These are phyloP conservation scores for Stemphylium vesicarium DNA, from an alignment of 2,329 filamentous ascomycete genomes.

Conservation along the genomic window DNA sequence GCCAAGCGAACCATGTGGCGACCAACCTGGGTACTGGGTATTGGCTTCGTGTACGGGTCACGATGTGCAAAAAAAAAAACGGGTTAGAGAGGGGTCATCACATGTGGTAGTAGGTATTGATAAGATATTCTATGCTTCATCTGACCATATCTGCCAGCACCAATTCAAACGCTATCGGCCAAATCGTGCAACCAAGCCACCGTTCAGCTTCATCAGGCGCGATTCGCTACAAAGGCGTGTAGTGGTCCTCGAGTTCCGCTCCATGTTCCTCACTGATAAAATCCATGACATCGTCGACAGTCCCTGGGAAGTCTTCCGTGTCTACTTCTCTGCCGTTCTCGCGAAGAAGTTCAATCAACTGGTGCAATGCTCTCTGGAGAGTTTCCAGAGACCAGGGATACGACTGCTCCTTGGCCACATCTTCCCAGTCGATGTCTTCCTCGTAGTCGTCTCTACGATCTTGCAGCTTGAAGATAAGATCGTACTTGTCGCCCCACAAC, in stretches of 20 bases:
- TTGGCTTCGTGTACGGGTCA: conserved; percentile 1
- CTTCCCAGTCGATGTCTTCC: conserved; percentile 47
- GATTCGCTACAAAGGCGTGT: not conserved
- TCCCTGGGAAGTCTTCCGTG: conserved; percentile 6
- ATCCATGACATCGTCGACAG: conserved; percentile 30
- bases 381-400: conserved; percentile 26
- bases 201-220: not conserved
- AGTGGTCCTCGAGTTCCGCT: conserved; percentile 21
- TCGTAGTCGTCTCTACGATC: conserved; percentile 23
- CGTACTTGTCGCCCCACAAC: conserved; percentile 51
- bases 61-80: not conserved
- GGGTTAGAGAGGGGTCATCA: not conserved
- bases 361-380: conserved; percentile 28
- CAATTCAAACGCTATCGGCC: not conserved
- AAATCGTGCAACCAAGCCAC: not conserved
- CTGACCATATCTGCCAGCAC: not conserved
- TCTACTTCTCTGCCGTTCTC: conserved; percentile 9
- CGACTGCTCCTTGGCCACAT: conserved; percentile 4
- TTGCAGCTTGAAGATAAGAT: conserved; percentile 48
- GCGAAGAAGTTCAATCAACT: conserved; percentile 19
- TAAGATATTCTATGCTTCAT: not conserved
- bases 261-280: conserved; percentile 21
- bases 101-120: not conserved
- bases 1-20: conserved; percentile 2
- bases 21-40: not conserved